Base-by-base conservation (phyloP, 2,329 filamentous ascomycete species). In the Epicoccum nigrum region DNA sequence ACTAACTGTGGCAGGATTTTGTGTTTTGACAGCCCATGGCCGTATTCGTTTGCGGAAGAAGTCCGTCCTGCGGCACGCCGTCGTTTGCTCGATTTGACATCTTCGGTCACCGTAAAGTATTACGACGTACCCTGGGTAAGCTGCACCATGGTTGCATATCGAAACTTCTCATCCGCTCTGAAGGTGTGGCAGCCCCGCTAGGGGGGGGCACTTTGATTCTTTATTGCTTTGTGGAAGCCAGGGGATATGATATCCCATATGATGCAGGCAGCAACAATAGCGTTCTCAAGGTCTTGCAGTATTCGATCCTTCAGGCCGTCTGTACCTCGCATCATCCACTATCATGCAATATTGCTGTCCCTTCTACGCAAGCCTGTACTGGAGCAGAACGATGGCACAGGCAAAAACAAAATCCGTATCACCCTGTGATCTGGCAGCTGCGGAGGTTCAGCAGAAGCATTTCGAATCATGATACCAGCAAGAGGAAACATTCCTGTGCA, bases 401-500 rank as follows among this genome's bases (percentile, higher is more conserved):
- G 28, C 32, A 43, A 39, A 31, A 25, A 40, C 33, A 28, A 30
- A 33, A n/a, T 6, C 11, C 39, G 43, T 52, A 21, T 23, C 32
- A 47, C 49, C 31, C 20, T 27, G 30, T 38, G 12, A 25, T 30
- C 23, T 39, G 43, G 38, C 21, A 39, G 43, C 38, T 27, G 19
- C 46, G 25, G 20, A 27, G n/a, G 12, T n/a, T 30, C 28, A 30
- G 28, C 13, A 30, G 35, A 41, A 20, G 15, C 13, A 37, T 31
- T 28, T n/a, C 40, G 15, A 19, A 31, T 28, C 13, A 32, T 15
- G 16, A 23, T 13, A 19, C 38, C 38, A 27, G 33, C 32, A 30
- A 34, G 32, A 44, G 21, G 11, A 39, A 52, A 31, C 49, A 52
- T 47, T 52, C 49, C 49, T 52, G 39, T 25, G 33, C 21, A 19